A percentile compares a stretch with the other conserved stretches of the same genome.
phyloP scores from a whole-genome alignment of 2,329 filamentous ascomycete species.

The Thielaviopsis euricoi region DNA sequence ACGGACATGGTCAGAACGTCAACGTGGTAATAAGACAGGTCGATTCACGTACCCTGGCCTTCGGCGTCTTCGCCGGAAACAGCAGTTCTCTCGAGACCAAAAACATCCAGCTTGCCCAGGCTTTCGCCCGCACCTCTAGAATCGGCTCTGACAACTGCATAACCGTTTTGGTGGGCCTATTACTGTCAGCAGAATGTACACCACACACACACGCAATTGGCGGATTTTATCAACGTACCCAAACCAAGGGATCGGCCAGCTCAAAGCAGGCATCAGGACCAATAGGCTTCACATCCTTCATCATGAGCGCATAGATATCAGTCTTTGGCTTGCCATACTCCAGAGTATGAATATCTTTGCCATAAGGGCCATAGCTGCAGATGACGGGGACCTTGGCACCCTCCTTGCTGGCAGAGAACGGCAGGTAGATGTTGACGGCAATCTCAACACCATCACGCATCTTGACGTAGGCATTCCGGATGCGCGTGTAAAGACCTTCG shows the following conservation, averaged over 20 bases:
- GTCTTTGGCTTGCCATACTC: not conserved
- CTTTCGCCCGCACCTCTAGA: not conserved
- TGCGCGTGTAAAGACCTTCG: not conserved
- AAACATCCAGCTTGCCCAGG: not conserved
- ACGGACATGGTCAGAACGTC: too few species aligned
- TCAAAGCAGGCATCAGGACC: constrained; percentile 28
- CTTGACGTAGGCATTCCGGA: not conserved
- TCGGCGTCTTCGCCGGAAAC: not conserved
- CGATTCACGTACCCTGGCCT: not conserved
- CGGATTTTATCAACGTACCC: constrained; percentile 12
- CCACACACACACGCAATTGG: not conserved
- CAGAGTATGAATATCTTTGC: constrained; percentile 44
- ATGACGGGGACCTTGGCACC: constrained; percentile 34
- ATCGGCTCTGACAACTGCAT: not conserved
- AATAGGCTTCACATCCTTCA: not conserved
- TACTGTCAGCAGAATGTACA: not conserved
- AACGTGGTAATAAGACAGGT: not conserved
- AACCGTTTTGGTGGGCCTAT: not conserved
- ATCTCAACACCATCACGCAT: not conserved
- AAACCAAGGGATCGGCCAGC: constrained; percentile 9
- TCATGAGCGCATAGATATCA: not conserved
- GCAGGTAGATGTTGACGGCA: not conserved
- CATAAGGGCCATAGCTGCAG: constrained; percentile 57
- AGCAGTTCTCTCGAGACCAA: not conserved
- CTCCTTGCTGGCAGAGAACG: not conserved